Evolutionary conservation across 805 yeast genomes (phyloP), one percentile per base, ranked within the genome.

Genomic region (Nakazawaea peltata): DNA sequence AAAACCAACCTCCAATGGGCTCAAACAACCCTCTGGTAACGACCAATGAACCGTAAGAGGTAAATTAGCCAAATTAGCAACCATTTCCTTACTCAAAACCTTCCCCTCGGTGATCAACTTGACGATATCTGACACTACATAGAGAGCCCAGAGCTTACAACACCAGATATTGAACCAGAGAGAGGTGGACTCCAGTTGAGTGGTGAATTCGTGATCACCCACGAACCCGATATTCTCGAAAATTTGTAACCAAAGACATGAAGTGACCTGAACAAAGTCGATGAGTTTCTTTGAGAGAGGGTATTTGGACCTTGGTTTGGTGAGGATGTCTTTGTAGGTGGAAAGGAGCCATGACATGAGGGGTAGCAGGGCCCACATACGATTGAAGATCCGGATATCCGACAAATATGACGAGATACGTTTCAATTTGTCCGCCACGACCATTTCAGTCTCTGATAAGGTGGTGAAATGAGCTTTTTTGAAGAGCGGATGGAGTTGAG

Each of bases 11-110:
- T 41, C 32, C 14, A 57, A 35, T 18, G 50, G 52, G 30, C 47
- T 40, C 19, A 59, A 39, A 28, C 61, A 56, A 2, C 65, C 65
- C 19, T 52, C 54, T 10, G 40, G 43, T 25, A 51, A 36, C 25
- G 63, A 56, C 65, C 65, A 59, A 42, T 59, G 65, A 5, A 53
- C 51, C 30, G 63, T 57, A 28, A 59, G 46, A 10, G 65, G 65
- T 25, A 59, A 41, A 23, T 58, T 58, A 5, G 59, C 60, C 3
- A 55, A 15, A 35, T 58, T 57, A 14, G 53, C 44, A 13, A 57
- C 32, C 28, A 57, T 39, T 19, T 40, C 37, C 15, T 49, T 44
- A 22, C 30, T 19, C 27, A 33, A 28, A 30, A 39, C 14, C 33
- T 34, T 13, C 12, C 28, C 29, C 5, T 26, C 12, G 5, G 28